These are phyloP conservation scores for Lentinula lateritia DNA, from an alignment of 768 basidiomycete genomes.

Conservation along the genomic window DNA sequence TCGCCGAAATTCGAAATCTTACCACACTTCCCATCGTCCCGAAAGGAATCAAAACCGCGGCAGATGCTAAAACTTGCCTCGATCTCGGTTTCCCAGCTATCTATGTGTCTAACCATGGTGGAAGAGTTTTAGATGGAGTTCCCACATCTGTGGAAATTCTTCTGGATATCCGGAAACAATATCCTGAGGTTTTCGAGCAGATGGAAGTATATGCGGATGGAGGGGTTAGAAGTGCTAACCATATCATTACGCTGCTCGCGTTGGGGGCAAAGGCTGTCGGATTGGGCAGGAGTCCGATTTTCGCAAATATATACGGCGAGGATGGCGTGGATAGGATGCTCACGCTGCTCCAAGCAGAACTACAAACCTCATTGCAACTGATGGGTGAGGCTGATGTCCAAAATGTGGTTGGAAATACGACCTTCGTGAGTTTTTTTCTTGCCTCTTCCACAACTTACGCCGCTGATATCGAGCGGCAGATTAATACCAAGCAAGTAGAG, in stretches of 20 bases:
- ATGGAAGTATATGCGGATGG: slow-evolving; percentile 42
- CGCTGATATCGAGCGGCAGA: background rate
- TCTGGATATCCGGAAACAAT: slow-evolving; percentile 30
- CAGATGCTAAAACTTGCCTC: slow-evolving; percentile 26
- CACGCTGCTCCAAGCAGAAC: slow-evolving; percentile 14
- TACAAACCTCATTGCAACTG: slow-evolving; percentile 17
- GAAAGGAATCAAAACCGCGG: slow-evolving; percentile 23
- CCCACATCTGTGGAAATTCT: slow-evolving; percentile 33
- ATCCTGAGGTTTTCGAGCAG: slow-evolving; percentile 31
- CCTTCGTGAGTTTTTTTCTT: slow-evolving; percentile 12
- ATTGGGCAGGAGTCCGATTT: slow-evolving; percentile 32
- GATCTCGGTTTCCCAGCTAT: slow-evolving; percentile 33
- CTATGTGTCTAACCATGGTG: slow-evolving; percentile 34
- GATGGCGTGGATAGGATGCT: slow-evolving; percentile 22
- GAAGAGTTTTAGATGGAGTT: slow-evolving; percentile 31
- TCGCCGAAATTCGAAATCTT: slow-evolving; percentile 18
- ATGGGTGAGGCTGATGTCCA: slow-evolving; percentile 17
- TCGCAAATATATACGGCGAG: slow-evolving; percentile 31
- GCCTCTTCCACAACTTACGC: background rate
- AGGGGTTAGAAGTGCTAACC: slow-evolving; percentile 39
- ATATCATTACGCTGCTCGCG: slow-evolving; percentile 35
- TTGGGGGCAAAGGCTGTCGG: slow-evolving; percentile 37
- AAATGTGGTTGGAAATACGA: slow-evolving; percentile 11
- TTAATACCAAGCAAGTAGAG: slow-evolving; percentile 7
- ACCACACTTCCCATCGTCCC: slow-evolving; percentile 22